Evolutionary conservation across 129 eudicot genomes (phyloP), one percentile per base, ranked within the genome.

Genomic region (Silybum marianum): DNA sequence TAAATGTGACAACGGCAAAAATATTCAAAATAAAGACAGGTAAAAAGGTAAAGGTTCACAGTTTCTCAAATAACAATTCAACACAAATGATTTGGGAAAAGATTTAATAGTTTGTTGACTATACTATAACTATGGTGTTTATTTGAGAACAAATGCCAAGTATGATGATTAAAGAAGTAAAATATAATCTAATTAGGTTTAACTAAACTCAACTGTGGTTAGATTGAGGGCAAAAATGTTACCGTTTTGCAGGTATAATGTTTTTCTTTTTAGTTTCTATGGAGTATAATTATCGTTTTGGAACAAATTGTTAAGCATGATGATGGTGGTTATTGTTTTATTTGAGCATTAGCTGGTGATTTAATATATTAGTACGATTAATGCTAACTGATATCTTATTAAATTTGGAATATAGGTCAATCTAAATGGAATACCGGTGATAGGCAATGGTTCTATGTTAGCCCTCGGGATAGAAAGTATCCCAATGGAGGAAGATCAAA

Each of bases 371-470:
- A 63, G 23, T 68, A 30, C 16, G 3, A 3, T 28, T 58, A 19
- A 79, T 54, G 42, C 80, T 75, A 68, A 79, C 68, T 9, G 58
- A 5, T 23, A 3, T 30, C 68, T 12, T 46, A 26, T 19, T 51
- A n/a, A 21, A 34, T 70, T 48, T 75, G 81, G 19, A 25, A 28
- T 88, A 85, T 87, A 91, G 98, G 84, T 54, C 68, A 77, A 69
- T 86, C 95, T 3, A 87, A 85, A 62, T 75, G 92, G 84, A 93
- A 88, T 75, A 91, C 94, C 19, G 97, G 98, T 14, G 98, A 93
- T 79, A 88, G 95, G 71, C 97, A 88, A 63, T 93, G 98, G 98
- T 93, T 89, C 87, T 93, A 90, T 83, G 91, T 91, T 66, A 85
- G 90, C 66, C 98, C 89, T 0, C 83, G 92, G 62, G 93, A 90